Base-by-base conservation (phyloP, 176 grass and related monocot species). In the Leersia perrieri region DNA sequence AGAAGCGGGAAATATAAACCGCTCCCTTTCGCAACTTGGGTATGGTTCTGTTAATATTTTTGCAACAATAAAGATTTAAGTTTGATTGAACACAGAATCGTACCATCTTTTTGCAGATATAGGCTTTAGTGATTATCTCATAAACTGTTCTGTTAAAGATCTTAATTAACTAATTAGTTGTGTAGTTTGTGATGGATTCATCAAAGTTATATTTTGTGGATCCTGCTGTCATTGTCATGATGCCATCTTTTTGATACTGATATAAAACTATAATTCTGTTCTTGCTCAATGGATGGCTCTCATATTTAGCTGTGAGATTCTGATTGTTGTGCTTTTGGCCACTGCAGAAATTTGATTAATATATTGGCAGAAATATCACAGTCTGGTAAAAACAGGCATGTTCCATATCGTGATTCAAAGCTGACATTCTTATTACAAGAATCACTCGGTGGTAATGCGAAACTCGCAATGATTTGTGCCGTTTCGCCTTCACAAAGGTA, bases 1-100 rank as follows among this genome's bases (percentile, higher is more conserved):
- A 81, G 96, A 99, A 86, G 90, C 96, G 82, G 96, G 96, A 71
- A 99, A 99, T 80, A 99, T 99, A 83, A 99, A 99, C 40, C 93
- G 93, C 28, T 99, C 96, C 45, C 92, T 99, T 80, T 99, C 96
- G 74, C 92, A 95, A 34, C 92, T 99, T 64, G 96, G 96, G 96
- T 99, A 91, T 81, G 69, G 49, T 88, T 84, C 64, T 55, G 27
- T 78, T 73, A 55, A 57, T 80, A 78, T n/a, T 69, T 73, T n/a
- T n/a, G n/a, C n/a, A 27, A 30, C 11, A 29, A 18, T 41, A 57
- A 65, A n/a, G n/a, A 33, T 26, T 26, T 53, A 22, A 70, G 16
- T 12, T 71, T 42, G 66, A 42, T 75, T 71, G 64, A 53, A 30
- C 40, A 39, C 6, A 26, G 7, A 22, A 34, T 28, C 15, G 40